A percentile compares a stretch with the other conserved stretches of the same genome.
These are phyloP conservation scores for Diaporthe vaccinii DNA, from an alignment of 2,329 filamentous ascomycete genomes.

Conservation along the genomic window DNA sequence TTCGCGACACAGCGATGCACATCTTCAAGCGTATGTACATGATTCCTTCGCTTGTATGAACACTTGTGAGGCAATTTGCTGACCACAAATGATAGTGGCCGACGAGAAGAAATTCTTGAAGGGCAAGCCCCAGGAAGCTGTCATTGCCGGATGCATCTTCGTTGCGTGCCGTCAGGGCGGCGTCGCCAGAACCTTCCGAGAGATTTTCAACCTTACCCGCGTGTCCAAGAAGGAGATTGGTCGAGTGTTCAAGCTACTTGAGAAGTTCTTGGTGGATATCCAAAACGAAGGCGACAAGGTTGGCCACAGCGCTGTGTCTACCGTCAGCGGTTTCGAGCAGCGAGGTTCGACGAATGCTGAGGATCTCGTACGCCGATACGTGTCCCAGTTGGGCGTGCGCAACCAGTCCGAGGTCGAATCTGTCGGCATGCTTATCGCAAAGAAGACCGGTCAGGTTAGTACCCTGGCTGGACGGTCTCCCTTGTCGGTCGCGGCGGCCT, in stretches of 20 bases:
- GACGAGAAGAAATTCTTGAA: conserved; percentile 95
- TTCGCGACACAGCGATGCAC: conserved; percentile 91
- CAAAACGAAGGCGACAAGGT: conserved; percentile 72
- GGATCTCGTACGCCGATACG: conserved; percentile 91
- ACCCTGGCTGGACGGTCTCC: conserved; percentile 93
- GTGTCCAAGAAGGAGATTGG: conserved; percentile 99
- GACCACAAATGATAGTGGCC: conserved; percentile 62
- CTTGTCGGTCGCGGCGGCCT: conserved; percentile 92
- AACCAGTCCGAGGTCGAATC: conserved; percentile 81
- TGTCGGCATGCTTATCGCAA: conserved; percentile 83
- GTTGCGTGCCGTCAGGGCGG: conserved; percentile 93
- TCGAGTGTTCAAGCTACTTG: conserved; percentile 91
- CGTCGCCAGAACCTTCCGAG: conserved; percentile 90
- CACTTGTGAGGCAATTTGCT: background rate
- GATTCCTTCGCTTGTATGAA: background rate
- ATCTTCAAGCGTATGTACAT: conserved; percentile 78
- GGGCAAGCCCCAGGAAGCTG: conserved; percentile 92
- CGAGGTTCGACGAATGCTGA: conserved; percentile 84
- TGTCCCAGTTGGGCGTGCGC: conserved; percentile 82
- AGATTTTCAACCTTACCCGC: conserved; percentile 93
- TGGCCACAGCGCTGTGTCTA: conserved; percentile 65
- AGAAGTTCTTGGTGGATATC: conserved; percentile 85
- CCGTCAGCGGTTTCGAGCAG: conserved; percentile 77
- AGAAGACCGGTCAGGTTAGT: conserved; percentile 81
- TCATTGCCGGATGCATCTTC: conserved; percentile 97